Evolutionary conservation across 139 green algal genomes (phyloP).

Genomic region (Chlamydomonas incerta): DNA sequence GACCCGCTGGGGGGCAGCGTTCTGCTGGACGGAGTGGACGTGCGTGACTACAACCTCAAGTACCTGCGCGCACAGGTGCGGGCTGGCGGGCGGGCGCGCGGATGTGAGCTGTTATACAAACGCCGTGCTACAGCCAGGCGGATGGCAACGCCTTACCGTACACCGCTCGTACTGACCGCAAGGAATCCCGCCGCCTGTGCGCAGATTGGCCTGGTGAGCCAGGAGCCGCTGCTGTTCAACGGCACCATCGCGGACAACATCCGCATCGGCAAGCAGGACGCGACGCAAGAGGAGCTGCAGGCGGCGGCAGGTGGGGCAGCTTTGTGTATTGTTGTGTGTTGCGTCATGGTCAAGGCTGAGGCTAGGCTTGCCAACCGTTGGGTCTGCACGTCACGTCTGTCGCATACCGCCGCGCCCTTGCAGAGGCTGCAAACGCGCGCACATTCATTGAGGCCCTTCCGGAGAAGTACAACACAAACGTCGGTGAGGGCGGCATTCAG

Average conservation of each 20-base stretch:
- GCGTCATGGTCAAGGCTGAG: no score
- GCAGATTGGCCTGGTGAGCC: conserved; percentile 81
- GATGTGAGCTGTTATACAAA: no score
- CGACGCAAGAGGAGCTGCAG: conserved; percentile 71
- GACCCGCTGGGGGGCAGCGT: conserved; percentile 74
- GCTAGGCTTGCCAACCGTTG: no score
- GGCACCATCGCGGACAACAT: conserved; percentile 93
- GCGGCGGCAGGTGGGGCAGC: conserved; percentile 62
- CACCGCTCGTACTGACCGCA: no score
- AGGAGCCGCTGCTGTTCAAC: conserved; percentile 95
- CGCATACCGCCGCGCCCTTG: neutral
- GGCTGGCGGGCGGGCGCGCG: neutral
- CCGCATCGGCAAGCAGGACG: conserved; percentile 59
- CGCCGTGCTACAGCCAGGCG: no score
- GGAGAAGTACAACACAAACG: conserved; percentile 60
- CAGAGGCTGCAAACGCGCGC: conserved; percentile 77
- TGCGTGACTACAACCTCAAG: conserved; percentile 83
- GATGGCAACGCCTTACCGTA: no score
- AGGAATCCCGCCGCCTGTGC: conserved; percentile 75
- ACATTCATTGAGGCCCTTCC: conserved; percentile 85
- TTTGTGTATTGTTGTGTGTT: no score
- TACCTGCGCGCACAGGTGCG: conserved; percentile 78
- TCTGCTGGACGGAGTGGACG: conserved; percentile 84
- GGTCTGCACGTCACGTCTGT: no score
- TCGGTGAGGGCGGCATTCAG: conserved; percentile 66